Percentiles rank a stretch among this genome's conserved stretches.
Conservation (phyloP, 345 rosid species). For the Abelmoschus esculentus region DNA sequence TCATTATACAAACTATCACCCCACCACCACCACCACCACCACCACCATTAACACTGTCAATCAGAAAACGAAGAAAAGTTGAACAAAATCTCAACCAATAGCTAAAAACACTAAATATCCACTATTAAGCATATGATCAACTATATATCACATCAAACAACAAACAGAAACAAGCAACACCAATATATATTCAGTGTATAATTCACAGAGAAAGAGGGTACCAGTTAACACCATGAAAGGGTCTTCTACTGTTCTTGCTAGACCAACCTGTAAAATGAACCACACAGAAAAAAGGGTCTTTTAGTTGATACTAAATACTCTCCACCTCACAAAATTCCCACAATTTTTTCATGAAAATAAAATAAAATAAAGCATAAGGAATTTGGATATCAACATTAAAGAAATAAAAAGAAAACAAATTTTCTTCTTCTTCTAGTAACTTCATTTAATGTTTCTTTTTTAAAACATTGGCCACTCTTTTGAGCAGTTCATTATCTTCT, state of each 20-base stretch:
- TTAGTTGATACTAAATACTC: constrained; percentile 20
- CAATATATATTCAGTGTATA: constrained; percentile 1
- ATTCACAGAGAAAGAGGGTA: constrained; percentile 18
- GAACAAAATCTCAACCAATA: background rate
- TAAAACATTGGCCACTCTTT: constrained; percentile 21
- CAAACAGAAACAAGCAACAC: constrained; percentile 8
- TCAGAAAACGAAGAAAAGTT: too few species aligned
- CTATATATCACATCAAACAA: constrained; percentile 9
- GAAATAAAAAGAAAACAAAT: background rate
- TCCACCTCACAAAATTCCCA: constrained; percentile 49
- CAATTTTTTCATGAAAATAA: constrained; percentile 14
- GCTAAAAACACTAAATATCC: constrained; percentile 15
- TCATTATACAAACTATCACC: constrained; percentile 9
- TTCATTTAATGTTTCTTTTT: constrained; percentile 15
- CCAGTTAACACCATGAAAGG: constrained; percentile 37
- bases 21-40: background rate
- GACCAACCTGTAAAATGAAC: constrained; percentile 53
- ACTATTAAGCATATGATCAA: background rate
- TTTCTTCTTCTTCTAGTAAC: background rate
- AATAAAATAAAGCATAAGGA: constrained; percentile 11
- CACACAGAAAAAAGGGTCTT: constrained; percentile 39
- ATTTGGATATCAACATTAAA: constrained; percentile 12
- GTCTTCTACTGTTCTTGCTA: constrained; percentile 32
- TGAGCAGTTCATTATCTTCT: constrained; percentile 30
- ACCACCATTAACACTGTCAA: constrained; percentile 12